Evolutionary conservation across 805 yeast species (phyloP), one percentile per base, ranked within the genome.

Genomic region (Zygosaccharomyces kombuchaensis): DNA sequence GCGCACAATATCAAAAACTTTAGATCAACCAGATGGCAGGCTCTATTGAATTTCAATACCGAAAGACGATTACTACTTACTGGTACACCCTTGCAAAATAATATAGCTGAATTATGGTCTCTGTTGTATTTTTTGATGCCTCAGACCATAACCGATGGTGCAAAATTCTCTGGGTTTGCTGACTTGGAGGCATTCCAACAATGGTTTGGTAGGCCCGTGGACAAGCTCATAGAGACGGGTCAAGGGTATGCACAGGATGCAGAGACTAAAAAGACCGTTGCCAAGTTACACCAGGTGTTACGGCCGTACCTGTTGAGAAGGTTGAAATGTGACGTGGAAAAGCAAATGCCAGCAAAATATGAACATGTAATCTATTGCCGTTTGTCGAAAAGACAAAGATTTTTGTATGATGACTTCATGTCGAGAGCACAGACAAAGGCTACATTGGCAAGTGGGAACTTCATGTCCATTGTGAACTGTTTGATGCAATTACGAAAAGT

Each of bases 161-260:
- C 62, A 10, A 59, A 58, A 25, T 57, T 65, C 5, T 90, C 84
- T 41, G 99, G 98, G 1, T 93, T 93, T 76, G 98, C 99, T 1
- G 89, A 91, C 58, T 72, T 93, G 48, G 93, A 87, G 53, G 96
- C 93, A 59, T 93, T 93, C 65, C 99, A 93, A 59, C 95, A 87
- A 53, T 93, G 99, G 99, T 93, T 93, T 66, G 96, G 97, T n/a
- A 79, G 82, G 50, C 99, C 99, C 0, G 97, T 93, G 3, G 98
- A 93, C 63, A 85, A 80, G 54, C 80, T 93, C 49, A 81, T 93
- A 44, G 97, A 93, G 64, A 69, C 73, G 9, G 62, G 66, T 9
- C 71, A 67, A 10, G 56, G 57, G 13, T 72, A 68, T n/a, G 86
- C 80, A 53, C 77, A 82, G 55, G 87, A 82, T 58, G 75, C 71